Evolutionary conservation across 768 basidiomycete species (phyloP), one percentile per base, ranked within the genome.

Genomic region (Lentinula aciculospora): DNA sequence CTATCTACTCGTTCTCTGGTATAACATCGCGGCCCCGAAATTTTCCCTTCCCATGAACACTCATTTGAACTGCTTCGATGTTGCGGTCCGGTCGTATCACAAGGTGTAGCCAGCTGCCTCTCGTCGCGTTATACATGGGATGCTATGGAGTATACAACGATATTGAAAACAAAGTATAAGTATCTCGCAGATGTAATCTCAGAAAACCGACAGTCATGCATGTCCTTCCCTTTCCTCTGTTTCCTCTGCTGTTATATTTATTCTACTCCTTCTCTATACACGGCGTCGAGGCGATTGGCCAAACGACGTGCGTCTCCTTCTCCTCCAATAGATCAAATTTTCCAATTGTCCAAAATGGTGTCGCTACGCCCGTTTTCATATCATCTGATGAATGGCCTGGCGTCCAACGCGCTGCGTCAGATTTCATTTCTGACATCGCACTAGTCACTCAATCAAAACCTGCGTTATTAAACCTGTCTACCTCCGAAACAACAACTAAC

Each of bases 341-440:
- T 63, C 64, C 78, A 4, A 66, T 83, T 55, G 79, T 81, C 42
- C 68, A 68, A 60, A 73, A 73, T 42, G 70, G 75, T 51, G 70
- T 70, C 28, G 82, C 78, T 1, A 72, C 80, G 1, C 79, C 80
- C 2, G 72, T 85, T 21, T 68, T 82, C 40, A 69, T 80, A 39
- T 78, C 81, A 12, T 60, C 73, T 0, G 82, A 83, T 51, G 84
- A 87, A 49, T 86, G 82, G 81, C 78, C 81, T 15, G 82, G 82
- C 39, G 83, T 87, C 1, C 83, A 83, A 51, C 74, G 81, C 31
- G 84, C 83, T 2, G 84, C 82, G 3, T 62, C 73, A 5, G 81
- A 84, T 63, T 87, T 89, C 64, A 81, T 74, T 1, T 65, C 74
- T 17, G 87, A 89, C 66, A 81, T 90, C 34, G 67, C 81, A 57